Base-by-base conservation (phyloP, 2,329 filamentous ascomycete species). In the Ciborinia camelliae region DNA sequence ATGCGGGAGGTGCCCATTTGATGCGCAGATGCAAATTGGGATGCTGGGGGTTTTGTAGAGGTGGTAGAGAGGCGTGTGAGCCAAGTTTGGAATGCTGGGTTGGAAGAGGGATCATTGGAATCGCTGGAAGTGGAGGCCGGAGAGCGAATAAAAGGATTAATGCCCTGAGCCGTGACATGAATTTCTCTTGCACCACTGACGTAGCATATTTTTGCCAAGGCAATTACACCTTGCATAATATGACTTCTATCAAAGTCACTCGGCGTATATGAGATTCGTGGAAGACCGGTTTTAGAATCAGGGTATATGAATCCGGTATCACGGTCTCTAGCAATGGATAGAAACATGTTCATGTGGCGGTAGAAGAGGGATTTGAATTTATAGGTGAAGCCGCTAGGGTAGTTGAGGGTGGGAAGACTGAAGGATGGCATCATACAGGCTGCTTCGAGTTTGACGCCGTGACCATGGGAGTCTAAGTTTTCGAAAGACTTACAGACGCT, bases 101-200 rank as follows among this genome's bases (percentile, higher is more conserved):
- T 85, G 45, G 82, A 84, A 69, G 48, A 45, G 14, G 37, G 37
- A 32, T 62, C 48, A 14, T 51, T 61, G 28, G 30, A 37, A 14
- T 61, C 10, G 32, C 6, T 28, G 45, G 58, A 51, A 10, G 20
- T 18, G 23, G n/a, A 37, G n/a, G 58, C 28, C 10, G 50, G n/a
- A 37, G 50, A 43, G 28, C 60, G 60, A 41, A 74, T 75, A 73
- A 92, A 97, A 0, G 87, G 82, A 39, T 82, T 79, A 43, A 91
- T 75, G 12, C 85, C 86, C 0, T 85, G 82, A 26, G 90, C 80
- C 4, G 81, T 79, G 0, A 87, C 81, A 73, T 88, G 85, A 73
- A 97, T 93, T 76, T 96, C 91, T n/a, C 79, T 81, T 0, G 93
- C 94, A 30, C 92, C 92, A 48, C 86, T 82, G 53, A 92, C 84